Evolutionary conservation across 2,329 filamentous ascomycete genomes (phyloP), one percentile per base, ranked within the genome.

Genomic region (Cordyceps pruinosa): DNA sequence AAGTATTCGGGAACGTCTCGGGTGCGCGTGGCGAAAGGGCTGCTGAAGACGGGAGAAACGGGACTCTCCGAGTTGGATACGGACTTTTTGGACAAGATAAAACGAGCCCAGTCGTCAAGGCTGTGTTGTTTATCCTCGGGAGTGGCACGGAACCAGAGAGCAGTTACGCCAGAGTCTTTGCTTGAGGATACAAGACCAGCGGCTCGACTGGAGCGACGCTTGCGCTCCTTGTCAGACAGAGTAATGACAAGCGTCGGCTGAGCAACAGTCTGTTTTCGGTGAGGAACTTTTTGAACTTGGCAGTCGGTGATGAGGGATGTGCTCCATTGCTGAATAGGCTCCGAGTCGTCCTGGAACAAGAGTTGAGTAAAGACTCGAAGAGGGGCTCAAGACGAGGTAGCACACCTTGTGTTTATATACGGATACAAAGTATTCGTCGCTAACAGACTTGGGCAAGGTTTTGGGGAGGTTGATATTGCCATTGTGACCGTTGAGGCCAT

Each of bases 181-280:
- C 71, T 76, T 7, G 73, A 68, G 10, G 77, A 68, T 19, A 77
- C 78, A 23, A 87, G 71, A 3, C 80, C 81, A 4, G 80, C 78
- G 4, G 84, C 81, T 59, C 84, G 77, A 62, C 84, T 87, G 47
- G 84, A 87, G 59, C 84, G 77, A 50, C 84, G 79, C 64, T 86
- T 87, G 56, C 82, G 79, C 61, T 84, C 73, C 66, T 83, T 85
- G 61, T 86, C 83, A 37, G 77, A 74, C 48, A 87, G 70, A 61
- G 74, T 80, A 37, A 87, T 66, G 46, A 85, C 73, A 13, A 87
- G 75, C 6, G 84, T 87, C 2, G 82, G 82, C 8, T 83, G 69
- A 5, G 79, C 73, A 12, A 81, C 78, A 1, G 79, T 80, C 64
- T 85, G 82, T 64, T 87, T 87, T 51, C 83, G 80, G 63, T 86